Evolutionary conservation across 306 rosid species (phyloP), one percentile per base, ranked within the genome.

Genomic region (Chamaecrista fasciculata): DNA sequence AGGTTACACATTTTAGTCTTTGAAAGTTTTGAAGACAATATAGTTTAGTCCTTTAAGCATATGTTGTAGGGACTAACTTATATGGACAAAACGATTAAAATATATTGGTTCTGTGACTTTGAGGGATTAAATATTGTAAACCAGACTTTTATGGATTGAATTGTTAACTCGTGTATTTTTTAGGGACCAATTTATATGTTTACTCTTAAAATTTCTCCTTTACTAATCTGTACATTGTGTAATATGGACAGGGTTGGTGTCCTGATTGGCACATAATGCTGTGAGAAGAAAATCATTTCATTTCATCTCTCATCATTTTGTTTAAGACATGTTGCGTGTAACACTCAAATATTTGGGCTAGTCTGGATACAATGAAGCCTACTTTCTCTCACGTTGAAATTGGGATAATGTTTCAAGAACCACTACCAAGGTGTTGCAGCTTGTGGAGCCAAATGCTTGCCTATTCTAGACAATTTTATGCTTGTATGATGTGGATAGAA

Each of bases 211-310:
- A 11, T 51, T 52, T 24, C 39, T 56, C 23, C 39, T 47, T 66
- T 40, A 67, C 72, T 48, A 8, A 57, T n/a, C 42, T 16, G 64
- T 33, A 6, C 33, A 40, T 34, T 18, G 2, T 8, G 16, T 29
- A 37, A 33, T 59, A 33, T 59, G 46, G 65, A 59, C 34, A 33
- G n/a, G 28, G 46, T 34, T 33, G 63, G 25, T 44, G 60, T 49
- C 19, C 50, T 29, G 4, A 47, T 57, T 75, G 76, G 24, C 62
- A 47, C 59, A 62, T 25, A 49, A 16, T 74, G 67, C 67, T 63
- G 63, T 64, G 69, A 74, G 75, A 74, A 76, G 56, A 64, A 69
- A 61, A 62, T 66, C 62, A 52, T 69, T 51, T 63, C 75, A 60
- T 43, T 60, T 60, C 70, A 47, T n/a, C 2, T 33, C 6, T 33